phyloP scores from a whole-genome alignment of 2,329 filamentous ascomycete genomes.

The Scytalidium sp. region DNA sequence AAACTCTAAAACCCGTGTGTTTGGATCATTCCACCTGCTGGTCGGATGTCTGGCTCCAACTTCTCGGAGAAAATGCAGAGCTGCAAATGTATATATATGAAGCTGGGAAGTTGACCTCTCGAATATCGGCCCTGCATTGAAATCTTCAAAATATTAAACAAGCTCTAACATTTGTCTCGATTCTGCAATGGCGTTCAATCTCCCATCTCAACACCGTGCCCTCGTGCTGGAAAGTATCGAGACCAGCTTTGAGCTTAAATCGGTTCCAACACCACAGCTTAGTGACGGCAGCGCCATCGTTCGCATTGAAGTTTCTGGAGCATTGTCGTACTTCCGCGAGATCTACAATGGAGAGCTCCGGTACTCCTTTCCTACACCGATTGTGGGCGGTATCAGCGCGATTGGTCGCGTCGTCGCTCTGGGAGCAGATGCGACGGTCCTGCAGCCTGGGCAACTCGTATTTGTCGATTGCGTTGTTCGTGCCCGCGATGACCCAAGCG shows the following conservation, averaged over 20 bases:
- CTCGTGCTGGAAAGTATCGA: constrained; percentile 1
- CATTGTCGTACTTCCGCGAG: constrained; percentile 34
- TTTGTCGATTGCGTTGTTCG: constrained; percentile 28
- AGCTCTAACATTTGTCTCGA: no score
- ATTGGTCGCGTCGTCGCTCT: constrained; percentile 28
- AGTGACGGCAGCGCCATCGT: constrained; percentile 34
- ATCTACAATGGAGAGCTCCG: constrained; percentile 24
- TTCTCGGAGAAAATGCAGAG: no score
- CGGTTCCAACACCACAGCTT: constrained; percentile 27
- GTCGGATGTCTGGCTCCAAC: no score
- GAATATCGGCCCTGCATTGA: no score
- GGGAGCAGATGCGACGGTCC: constrained; percentile 27
- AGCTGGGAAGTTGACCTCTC: no score
- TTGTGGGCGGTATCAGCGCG: constrained; percentile 24
- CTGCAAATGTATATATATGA: no score
- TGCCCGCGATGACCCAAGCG: constrained; percentile 27
- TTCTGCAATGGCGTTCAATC: no score
- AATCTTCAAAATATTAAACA: no score
- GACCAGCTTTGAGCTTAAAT: constrained; percentile 10
- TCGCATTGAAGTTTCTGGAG: constrained; percentile 28
- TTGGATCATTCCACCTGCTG: constrained; percentile 27
- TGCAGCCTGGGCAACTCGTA: constrained; percentile 30
- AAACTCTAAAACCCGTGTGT: no score
- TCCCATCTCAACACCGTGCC: constrained; percentile 4
- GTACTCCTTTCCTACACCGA: constrained; percentile 23